Conservation (phyloP, 768 basidiomycete genomes). For the Coprinellus micaceus region DNA sequence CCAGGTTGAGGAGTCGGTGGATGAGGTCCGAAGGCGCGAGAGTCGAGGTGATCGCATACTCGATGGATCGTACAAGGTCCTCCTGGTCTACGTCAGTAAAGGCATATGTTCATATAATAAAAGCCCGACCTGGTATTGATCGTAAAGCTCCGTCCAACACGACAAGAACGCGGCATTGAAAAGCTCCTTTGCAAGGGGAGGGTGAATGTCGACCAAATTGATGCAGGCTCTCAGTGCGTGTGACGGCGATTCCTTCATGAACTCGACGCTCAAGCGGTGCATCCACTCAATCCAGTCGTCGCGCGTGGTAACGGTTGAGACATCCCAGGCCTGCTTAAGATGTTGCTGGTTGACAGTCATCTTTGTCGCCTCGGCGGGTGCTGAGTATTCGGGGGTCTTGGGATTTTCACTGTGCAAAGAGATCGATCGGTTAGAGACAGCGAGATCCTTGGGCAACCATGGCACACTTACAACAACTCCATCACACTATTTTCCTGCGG, state of each 20-base stretch:
- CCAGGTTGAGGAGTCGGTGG: slow-evolving; percentile 86
- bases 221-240: slow-evolving; percentile 97
- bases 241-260: slow-evolving; percentile 97
- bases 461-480: slow-evolving; percentile 54
- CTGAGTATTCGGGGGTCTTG: slow-evolving; percentile 70
- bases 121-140: slow-evolving; percentile 83
- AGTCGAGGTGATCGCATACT: slow-evolving; percentile 74
- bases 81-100: slow-evolving; percentile 50
- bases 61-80: slow-evolving; percentile 88
- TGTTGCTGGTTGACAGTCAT: slow-evolving; percentile 96
- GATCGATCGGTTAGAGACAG: slow-evolving; percentile 4
- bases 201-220: slow-evolving; percentile 87
- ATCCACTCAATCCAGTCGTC: slow-evolving; percentile 98
- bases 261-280: slow-evolving; percentile 86
- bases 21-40: slow-evolving; percentile 84
- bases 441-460: not conserved
- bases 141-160: slow-evolving; percentile 94
- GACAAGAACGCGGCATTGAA: slow-evolving; percentile 99
- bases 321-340: slow-evolving; percentile 95
- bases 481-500: slow-evolving; percentile 78
- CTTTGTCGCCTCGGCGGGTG: slow-evolving; percentile 81
- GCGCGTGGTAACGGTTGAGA: slow-evolving; percentile 64
- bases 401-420: slow-evolving; percentile 53
- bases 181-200: slow-evolving; percentile 86
- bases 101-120: not conserved